Percentiles rank a stretch among this genome's conserved stretches.
Evolutionary conservation across 768 basidiomycete genomes (phyloP).

Genomic region (Kwoniella sp.): DNA sequence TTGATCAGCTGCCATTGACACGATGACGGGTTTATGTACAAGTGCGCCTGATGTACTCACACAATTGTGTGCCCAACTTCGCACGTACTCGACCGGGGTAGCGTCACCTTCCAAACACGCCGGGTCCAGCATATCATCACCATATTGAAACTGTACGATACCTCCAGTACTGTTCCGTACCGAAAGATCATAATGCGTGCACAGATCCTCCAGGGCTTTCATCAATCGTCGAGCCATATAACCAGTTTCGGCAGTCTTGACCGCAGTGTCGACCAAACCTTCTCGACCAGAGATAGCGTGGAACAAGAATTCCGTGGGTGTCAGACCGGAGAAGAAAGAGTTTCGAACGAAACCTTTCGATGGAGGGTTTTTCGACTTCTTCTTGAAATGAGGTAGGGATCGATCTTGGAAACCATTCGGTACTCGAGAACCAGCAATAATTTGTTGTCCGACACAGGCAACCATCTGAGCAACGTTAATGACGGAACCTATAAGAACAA

Average conservation of each 20-base stretch:
- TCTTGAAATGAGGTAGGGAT: conserved; percentile 96
- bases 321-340: conserved; percentile 89
- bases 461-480: conserved; percentile 99
- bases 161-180: conserved; percentile 93
- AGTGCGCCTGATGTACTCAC: conserved; percentile 60
- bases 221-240: conserved; percentile 99
- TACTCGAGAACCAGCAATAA: conserved; percentile 96
- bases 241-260: conserved; percentile 99
- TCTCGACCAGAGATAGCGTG: conserved; percentile 99
- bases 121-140: conserved; percentile 95
- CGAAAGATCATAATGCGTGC: conserved; percentile 91
- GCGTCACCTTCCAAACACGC: conserved; percentile 95
- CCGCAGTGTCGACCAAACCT: conserved; percentile 97
- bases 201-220: conserved; percentile 97
- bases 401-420: conserved; percentile 99
- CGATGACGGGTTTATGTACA: neutral
- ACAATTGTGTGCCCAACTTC: conserved; percentile 82
- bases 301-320: conserved; percentile 94
- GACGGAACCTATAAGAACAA: conserved; percentile 70
- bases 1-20: too few relatives aligned
- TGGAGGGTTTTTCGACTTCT: conserved; percentile 92
- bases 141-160: conserved; percentile 94
- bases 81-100: conserved; percentile 83
- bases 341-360: conserved; percentile 98
- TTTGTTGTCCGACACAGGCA: conserved; percentile 98